These are phyloP conservation scores for Symbiodinium natans DNA, from an alignment of 73 alveolate species.

Conservation along the genomic window DNA sequence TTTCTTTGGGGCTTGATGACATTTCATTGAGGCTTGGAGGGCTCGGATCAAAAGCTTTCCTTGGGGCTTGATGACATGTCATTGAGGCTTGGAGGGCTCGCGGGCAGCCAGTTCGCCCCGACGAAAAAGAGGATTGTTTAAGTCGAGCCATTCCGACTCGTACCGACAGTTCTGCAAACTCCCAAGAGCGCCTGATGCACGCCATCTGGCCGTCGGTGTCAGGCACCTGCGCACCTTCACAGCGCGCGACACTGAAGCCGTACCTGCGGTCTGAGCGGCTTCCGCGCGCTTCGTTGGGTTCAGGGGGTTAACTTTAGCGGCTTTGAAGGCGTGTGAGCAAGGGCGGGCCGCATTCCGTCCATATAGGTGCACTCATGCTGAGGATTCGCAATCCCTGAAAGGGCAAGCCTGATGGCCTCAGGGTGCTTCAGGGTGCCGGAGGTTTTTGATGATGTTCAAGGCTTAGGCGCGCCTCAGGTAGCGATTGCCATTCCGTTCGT, in stretches of 20 bases:
- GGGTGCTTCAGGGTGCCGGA: no score
- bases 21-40: not conserved
- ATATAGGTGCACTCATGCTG: no score
- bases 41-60: not conserved
- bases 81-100: not conserved
- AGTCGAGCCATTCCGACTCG: no score
- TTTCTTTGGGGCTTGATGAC: not conserved
- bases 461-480: constrained; percentile 22
- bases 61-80: not conserved
- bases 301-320: not conserved
- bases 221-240: constrained; percentile 52
- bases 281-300: not conserved
- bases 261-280: constrained; percentile 3
- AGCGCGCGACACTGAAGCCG: constrained; percentile 76
- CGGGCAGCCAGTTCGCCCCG: not conserved
- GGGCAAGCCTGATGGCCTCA: no score
- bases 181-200: constrained; percentile 17
- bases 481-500: constrained; percentile 57
- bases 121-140: not conserved
- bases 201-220: constrained; percentile 35
- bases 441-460: not conserved
- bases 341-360: no score
- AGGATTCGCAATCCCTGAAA: no score
- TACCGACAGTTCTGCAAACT: no score
- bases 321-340: no score